phyloP scores from a whole-genome alignment of 805 yeast genomes.

The Candida sphagnicola region DNA sequence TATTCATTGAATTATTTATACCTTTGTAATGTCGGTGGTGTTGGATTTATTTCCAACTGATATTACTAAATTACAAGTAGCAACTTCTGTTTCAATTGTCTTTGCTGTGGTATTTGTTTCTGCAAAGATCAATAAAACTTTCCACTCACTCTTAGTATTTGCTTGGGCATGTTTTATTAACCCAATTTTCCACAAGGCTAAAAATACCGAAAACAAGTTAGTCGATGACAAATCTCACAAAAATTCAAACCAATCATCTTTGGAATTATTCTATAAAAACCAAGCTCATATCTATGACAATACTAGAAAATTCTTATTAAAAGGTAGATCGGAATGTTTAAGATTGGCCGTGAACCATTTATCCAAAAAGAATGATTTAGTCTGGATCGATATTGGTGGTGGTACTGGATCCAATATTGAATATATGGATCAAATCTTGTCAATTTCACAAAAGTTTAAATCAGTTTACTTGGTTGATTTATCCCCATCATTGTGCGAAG shows the following conservation, averaged over 20 bases:
- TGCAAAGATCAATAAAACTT: conserved; percentile 16
- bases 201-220: conserved; percentile 5
- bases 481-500: conserved; percentile 71
- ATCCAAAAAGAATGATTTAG: conserved; percentile 38
- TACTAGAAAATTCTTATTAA: conserved; percentile 60
- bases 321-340: conserved; percentile 68
- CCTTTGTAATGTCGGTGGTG: not conserved
- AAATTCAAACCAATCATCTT: conserved; percentile 51
- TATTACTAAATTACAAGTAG: conserved; percentile 13
- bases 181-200: conserved; percentile 43
- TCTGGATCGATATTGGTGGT: conserved; percentile 83
- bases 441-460: conserved; percentile 47
- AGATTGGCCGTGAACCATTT: conserved; percentile 58
- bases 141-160: conserved; percentile 27
- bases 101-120: conserved; percentile 12
- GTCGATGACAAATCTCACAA: conserved; percentile 8
- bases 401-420: conserved; percentile 85
- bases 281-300: conserved; percentile 77
- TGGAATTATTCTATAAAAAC: conserved; percentile 68
- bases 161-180: conserved; percentile 55
- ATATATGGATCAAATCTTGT: conserved; percentile 57
- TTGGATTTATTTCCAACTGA: conserved; percentile 10
- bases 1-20: not conserved
- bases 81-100: conserved; percentile 15
- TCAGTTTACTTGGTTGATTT: conserved; percentile 72